A percentile compares a stretch with the other conserved stretches of the same genome.
Evolutionary conservation across 169 alveolate genomes (phyloP).

Genomic region (Perkinsus marinus): DNA sequence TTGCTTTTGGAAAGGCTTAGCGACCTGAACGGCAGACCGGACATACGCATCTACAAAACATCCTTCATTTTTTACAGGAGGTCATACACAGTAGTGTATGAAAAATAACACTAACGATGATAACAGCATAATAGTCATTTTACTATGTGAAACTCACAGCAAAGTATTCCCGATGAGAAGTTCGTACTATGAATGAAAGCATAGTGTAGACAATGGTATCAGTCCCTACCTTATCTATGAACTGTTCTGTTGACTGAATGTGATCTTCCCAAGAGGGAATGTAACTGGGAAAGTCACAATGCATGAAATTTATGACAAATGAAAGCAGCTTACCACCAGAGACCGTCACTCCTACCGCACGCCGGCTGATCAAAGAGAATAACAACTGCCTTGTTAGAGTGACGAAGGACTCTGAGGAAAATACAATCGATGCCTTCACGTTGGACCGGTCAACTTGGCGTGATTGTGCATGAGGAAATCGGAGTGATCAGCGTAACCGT

Average conservation of each 20-base stretch:
- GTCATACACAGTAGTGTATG: too few species aligned
- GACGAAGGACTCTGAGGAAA: not conserved
- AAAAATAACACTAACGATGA: too few species aligned
- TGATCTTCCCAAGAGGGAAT: not conserved
- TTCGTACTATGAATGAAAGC: too few species aligned
- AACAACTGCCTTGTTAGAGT: not conserved
- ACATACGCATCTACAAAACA: not conserved
- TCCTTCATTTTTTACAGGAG: not conserved
- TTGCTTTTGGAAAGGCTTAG: not conserved
- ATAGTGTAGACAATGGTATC: too few species aligned
- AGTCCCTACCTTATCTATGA: not conserved
- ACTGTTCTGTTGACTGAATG: not conserved
- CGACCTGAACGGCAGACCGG: not conserved
- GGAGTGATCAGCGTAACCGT: not conserved
- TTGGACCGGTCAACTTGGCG: not conserved
- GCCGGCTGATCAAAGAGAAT: not conserved
- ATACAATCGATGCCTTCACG: not conserved
- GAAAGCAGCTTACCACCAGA: not conserved
- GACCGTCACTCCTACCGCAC: not conserved
- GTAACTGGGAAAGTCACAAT: not conserved
- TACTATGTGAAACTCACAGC: too few species aligned
- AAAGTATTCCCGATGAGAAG: too few species aligned
- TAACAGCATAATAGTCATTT: too few species aligned
- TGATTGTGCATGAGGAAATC: not conserved
- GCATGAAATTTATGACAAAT: not conserved